Conservation (phyloP, 768 basidiomycete genomes). For the Russula emetica region DNA sequence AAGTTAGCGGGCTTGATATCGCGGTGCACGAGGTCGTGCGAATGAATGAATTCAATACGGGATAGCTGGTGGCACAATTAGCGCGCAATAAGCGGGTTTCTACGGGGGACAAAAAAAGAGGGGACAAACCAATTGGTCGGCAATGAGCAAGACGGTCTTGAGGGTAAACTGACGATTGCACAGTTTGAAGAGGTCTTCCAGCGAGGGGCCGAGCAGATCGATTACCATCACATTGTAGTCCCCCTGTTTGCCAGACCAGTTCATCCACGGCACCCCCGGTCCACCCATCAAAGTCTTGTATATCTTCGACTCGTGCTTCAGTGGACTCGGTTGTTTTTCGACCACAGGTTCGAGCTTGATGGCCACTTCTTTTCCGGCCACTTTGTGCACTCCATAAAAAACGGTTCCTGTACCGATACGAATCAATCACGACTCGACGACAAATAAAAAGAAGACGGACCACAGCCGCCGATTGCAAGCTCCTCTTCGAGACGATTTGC, state of each 20-base stretch:
- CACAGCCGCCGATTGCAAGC: conserved; percentile 77
- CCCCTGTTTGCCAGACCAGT: conserved; percentile 87
- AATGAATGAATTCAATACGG: conserved; percentile 95
- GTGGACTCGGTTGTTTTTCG: conserved; percentile 50
- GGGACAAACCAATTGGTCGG: conserved; percentile 77
- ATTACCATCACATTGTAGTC: conserved; percentile 98
- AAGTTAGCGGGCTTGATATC: conserved; percentile 99
- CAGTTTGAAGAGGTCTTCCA: conserved; percentile 83
- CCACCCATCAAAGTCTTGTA: conserved; percentile 90
- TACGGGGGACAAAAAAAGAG: conserved; percentile 1
- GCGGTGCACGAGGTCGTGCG: conserved; percentile 89
- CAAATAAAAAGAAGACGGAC: conserved; percentile 38
- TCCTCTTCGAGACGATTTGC: conserved; percentile 72
- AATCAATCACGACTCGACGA: not conserved
- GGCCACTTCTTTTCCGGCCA: conserved; percentile 80
- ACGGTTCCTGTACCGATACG: conserved; percentile 52
- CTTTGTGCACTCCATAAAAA: conserved; percentile 71
- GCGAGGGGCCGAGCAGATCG: conserved; percentile 87
- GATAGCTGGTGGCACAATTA: conserved; percentile 57
- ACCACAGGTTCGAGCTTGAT: conserved; percentile 75
- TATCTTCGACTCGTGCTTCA: conserved; percentile 86
- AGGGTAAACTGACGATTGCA: conserved; percentile 90
- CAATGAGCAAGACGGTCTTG: conserved; percentile 89
- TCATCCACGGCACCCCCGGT: conserved; percentile 85
- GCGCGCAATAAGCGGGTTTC: conserved; percentile 18